These are phyloP conservation scores for Podaxis sp. DNA, from an alignment of 768 basidiomycete genomes.

Conservation along the genomic window DNA sequence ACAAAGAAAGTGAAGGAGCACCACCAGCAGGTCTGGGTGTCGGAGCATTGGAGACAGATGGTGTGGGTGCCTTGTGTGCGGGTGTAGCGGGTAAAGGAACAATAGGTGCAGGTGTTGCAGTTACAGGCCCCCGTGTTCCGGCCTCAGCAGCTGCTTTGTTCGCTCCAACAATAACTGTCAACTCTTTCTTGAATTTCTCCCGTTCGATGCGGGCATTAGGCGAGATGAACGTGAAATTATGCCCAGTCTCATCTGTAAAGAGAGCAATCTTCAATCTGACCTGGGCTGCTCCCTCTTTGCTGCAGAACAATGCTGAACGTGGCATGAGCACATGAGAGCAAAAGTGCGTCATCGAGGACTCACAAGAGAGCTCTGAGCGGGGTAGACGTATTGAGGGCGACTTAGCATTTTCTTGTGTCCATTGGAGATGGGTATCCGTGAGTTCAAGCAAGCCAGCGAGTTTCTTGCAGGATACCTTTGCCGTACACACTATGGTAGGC, in stretches of 20 bases:
- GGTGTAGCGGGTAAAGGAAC: slow-evolving; percentile 23
- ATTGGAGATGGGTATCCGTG: slow-evolving; percentile 67
- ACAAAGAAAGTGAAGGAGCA: slow-evolving; percentile 44
- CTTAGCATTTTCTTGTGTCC: slow-evolving; percentile 72
- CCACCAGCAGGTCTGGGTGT: slow-evolving; percentile 16
- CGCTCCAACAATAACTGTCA: slow-evolving; percentile 71
- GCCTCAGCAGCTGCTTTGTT: slow-evolving; percentile 50
- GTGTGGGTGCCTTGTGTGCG: slow-evolving; percentile 15
- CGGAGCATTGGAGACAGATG: slow-evolving; percentile 23
- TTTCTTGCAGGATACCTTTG: slow-evolving; percentile 86
- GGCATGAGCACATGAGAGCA: slow-evolving; percentile 10
- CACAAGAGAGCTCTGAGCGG: slow-evolving; percentile 57
- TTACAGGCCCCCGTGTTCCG: slow-evolving; percentile 4
- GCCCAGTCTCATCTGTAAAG: slow-evolving; percentile 62
- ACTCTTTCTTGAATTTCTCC: slow-evolving; percentile 77
- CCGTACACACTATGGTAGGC: slow-evolving; percentile 66
- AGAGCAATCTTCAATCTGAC: slow-evolving; percentile 75
- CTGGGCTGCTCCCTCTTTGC: slow-evolving; percentile 78
- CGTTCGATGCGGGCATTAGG: slow-evolving; percentile 64
- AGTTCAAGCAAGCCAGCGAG: slow-evolving; percentile 69
- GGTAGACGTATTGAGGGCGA: slow-evolving; percentile 61
- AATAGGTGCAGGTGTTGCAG: slow-evolving; percentile 17
- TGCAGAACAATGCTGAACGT: slow-evolving; percentile 71
- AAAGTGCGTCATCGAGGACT: slow-evolving; percentile 24
- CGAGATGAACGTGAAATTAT: slow-evolving; percentile 80